Evolutionary conservation across 257 asterid species (phyloP).

Genomic region (Cordia subcordata): DNA sequence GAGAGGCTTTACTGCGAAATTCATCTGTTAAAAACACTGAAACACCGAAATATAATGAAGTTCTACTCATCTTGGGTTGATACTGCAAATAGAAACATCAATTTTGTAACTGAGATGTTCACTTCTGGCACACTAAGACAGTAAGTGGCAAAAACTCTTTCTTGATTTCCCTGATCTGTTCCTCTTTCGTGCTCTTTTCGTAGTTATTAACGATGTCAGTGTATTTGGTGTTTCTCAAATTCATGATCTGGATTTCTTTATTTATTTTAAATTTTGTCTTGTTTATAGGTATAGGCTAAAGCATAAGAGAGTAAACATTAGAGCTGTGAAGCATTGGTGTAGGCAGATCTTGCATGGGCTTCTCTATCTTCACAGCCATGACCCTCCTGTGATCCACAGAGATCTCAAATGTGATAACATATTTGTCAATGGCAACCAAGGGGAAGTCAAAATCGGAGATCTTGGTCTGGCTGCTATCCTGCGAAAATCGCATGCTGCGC

Average conservation of each 20-base stretch:
- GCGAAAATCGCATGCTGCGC: constrained; percentile 44
- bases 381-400: constrained; percentile 54
- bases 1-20: constrained; percentile 51
- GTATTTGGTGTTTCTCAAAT: background rate
- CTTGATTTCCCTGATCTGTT: background rate
- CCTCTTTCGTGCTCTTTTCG: background rate
- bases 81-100: constrained; percentile 47
- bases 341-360: constrained; percentile 50
- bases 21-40: constrained; percentile 42
- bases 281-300: constrained; percentile 39
- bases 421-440: constrained; percentile 52
- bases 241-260: constrained; percentile 6
- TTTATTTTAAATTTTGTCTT: background rate
- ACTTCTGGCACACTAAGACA: constrained; percentile 50
- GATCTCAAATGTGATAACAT: constrained; percentile 56
- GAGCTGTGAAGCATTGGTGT: constrained; percentile 56
- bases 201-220: too few species aligned
- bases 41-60: constrained; percentile 42
- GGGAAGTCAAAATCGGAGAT: constrained; percentile 54
- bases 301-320: constrained; percentile 44
- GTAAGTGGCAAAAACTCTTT: constrained; percentile 17
- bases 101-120: constrained; percentile 54
- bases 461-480: constrained; percentile 54
- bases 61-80: constrained; percentile 57
- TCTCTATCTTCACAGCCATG: constrained; percentile 48